phyloP scores from a whole-genome alignment of 306 rosid species.

The Dryas alaskensis region DNA sequence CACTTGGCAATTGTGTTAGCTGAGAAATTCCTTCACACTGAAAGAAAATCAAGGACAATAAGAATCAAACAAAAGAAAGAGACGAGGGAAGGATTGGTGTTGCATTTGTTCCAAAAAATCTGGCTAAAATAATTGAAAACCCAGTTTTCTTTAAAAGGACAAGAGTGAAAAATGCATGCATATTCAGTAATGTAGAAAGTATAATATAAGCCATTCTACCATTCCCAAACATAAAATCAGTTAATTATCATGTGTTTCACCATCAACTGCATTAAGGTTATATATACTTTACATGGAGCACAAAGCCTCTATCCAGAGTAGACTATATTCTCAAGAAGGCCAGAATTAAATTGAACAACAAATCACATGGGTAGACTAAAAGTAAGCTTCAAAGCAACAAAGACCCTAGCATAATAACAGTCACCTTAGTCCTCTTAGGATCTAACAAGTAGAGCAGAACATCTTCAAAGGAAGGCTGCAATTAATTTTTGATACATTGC shows the following conservation, averaged over 20 bases:
- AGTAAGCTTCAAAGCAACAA: neutral
- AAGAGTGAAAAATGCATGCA: neutral
- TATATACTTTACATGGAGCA: neutral
- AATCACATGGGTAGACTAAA: neutral
- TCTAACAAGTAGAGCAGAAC: neutral
- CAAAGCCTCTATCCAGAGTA: neutral
- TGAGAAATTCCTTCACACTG: slow-evolving; percentile 27
- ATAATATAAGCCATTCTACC: neutral
- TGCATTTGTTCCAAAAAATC: neutral
- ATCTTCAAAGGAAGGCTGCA: neutral
- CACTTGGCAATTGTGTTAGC: slow-evolving; percentile 13
- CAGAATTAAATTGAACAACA: neutral
- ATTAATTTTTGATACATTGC: neutral
- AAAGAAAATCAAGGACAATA: slow-evolving; percentile 10
- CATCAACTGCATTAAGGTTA: neutral
- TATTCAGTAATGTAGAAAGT: neutral
- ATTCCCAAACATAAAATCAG: neutral
- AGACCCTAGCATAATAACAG: neutral
- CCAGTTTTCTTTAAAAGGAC: neutral
- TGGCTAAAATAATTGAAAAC: neutral
- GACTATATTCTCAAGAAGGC: neutral
- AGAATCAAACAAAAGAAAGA: slow-evolving; percentile 1
- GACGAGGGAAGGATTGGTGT: neutral
- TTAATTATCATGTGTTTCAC: neutral
- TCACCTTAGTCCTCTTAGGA: neutral